A percentile compares a stretch with the other conserved stretches of the same genome.
These are phyloP conservation scores for Lanmaoa rubissima DNA, from an alignment of 768 basidiomycete genomes.

Conservation along the genomic window DNA sequence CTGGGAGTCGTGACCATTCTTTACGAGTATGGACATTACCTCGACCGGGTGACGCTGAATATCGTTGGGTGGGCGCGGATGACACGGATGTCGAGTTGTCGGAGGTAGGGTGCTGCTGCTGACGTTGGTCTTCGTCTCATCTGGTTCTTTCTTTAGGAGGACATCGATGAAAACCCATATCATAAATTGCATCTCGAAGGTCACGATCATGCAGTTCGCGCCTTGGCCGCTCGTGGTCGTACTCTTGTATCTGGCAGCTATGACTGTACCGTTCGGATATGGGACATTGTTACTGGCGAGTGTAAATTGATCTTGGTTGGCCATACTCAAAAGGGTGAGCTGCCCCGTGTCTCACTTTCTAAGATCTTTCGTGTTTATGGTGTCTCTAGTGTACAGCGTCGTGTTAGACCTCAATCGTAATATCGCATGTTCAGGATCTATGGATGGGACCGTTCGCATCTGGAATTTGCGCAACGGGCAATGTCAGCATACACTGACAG, in stretches of 20 bases:
- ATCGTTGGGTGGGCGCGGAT: conserved; percentile 61
- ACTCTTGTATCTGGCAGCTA: conserved; percentile 95
- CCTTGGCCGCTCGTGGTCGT: conserved; percentile 86
- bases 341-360: conserved; percentile 26
- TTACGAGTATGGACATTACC: conserved; percentile 69
- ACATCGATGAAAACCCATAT: conserved; percentile 80
- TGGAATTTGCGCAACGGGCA: conserved; percentile 87
- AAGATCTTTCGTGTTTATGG: conserved; percentile 5
- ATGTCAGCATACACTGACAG: conserved; percentile 76
- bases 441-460: conserved; percentile 96
- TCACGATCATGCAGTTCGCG: conserved; percentile 89
- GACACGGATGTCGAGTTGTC: conserved; percentile 59
- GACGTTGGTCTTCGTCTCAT: conserved; percentile 1
- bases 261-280: conserved; percentile 91
- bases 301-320: conserved; percentile 81
- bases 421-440: conserved; percentile 94
- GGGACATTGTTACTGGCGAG: conserved; percentile 85
- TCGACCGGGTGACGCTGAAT: conserved; percentile 70
- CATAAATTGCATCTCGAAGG: conserved; percentile 83
- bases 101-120: conserved; percentile 33
- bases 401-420: conserved; percentile 84
- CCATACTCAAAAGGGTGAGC: conserved; percentile 83
- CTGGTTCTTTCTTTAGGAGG: conserved; percentile 44
- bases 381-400: conserved; percentile 81
- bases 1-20: conserved; percentile 67